Evolutionary conservation across 345 rosid species (phyloP).

Genomic region (Sonneratia caseolaris): DNA sequence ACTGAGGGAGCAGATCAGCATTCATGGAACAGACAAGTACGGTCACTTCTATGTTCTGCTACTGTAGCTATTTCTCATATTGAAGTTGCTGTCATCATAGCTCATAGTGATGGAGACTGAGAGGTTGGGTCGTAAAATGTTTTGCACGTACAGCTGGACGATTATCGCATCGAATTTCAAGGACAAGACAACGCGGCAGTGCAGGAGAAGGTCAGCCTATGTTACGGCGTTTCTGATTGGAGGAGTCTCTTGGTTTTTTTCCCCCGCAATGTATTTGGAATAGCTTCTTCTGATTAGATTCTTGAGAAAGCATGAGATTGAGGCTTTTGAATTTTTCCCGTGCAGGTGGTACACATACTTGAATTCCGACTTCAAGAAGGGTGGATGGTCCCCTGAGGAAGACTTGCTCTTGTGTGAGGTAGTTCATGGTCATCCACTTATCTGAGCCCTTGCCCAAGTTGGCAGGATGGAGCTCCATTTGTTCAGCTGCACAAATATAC

Average conservation of each 20-base stretch:
- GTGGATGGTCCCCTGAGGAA: slow-evolving; percentile 99
- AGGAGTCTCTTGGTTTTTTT: neutral
- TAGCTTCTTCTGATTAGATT: neutral
- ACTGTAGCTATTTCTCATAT: neutral
- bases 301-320: neutral
- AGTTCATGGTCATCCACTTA: slow-evolving; percentile 1
- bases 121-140: neutral
- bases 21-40: slow-evolving; percentile 88
- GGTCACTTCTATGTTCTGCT: slow-evolving; percentile 5
- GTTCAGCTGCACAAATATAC: neutral
- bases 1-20: slow-evolving; percentile 68
- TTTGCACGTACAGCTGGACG: slow-evolving; percentile 59
- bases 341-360: slow-evolving; percentile 92
- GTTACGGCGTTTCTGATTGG: neutral
- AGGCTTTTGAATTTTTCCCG: neutral
- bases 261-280: neutral
- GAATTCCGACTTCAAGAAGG: slow-evolving; percentile 97
- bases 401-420: slow-evolving; percentile 96
- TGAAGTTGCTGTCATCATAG: neutral
- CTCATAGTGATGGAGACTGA: neutral
- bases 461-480: neutral
- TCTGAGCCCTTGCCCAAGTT: neutral
- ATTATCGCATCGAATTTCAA: slow-evolving; percentile 84
- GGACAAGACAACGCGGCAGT: slow-evolving; percentile 95
- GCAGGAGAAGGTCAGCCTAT: slow-evolving; percentile 73